Conservation (phyloP, 148 eudicot genomes). For the Suaeda aralocaspica region DNA sequence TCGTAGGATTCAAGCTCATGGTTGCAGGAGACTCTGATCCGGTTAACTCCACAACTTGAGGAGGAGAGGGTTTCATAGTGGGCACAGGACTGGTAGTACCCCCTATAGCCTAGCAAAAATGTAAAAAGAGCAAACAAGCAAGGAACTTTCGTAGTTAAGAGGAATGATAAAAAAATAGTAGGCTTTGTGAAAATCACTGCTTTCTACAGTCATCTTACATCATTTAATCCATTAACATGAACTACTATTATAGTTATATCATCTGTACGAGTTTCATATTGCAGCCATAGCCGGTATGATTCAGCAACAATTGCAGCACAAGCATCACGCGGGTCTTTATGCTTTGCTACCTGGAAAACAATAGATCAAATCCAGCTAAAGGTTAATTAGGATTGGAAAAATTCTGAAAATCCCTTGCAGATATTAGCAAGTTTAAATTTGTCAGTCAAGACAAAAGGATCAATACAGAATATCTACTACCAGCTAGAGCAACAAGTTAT, state of each 20-base stretch:
- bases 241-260: conserved; percentile 94
- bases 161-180: neutral
- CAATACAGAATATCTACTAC: too few relatives aligned
- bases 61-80: conserved; percentile 42
- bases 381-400: conserved; percentile 9
- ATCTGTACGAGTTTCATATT: conserved; percentile 98
- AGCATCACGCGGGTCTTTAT: conserved; percentile 96
- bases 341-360: conserved; percentile 62
- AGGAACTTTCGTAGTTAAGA: neutral
- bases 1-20: conserved; percentile 49
- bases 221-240: conserved; percentile 63
- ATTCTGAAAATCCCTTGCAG: neutral
- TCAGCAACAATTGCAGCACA: conserved; percentile 99
- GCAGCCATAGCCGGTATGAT: conserved; percentile 98
- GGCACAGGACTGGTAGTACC: conserved; percentile 44
- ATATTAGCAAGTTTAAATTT: neutral
- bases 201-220: conserved; percentile 44
- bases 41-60: conserved; percentile 71
- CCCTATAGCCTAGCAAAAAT: conserved; percentile 40
- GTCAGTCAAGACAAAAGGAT: neutral
- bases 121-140: conserved; percentile 10
- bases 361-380: conserved; percentile 9
- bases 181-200: neutral
- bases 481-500: too few relatives aligned
- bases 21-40: conserved; percentile 90